Conservation (phyloP, 2,329 filamentous ascomycete species). For the Hypoxylon sp. region DNA sequence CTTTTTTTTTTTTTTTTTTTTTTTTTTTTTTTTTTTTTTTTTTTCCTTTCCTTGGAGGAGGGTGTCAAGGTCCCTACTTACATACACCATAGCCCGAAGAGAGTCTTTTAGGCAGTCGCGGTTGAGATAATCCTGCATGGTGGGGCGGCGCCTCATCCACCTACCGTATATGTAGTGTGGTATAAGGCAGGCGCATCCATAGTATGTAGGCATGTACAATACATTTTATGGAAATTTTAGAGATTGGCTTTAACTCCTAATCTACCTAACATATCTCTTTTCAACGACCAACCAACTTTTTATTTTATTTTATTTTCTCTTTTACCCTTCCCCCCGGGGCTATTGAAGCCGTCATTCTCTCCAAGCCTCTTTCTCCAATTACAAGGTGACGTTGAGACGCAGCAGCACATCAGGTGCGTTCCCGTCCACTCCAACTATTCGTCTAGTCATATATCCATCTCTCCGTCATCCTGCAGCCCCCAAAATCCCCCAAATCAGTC, state of each 20-base stretch:
- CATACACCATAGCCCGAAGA: background rate
- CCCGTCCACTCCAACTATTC: conserved; percentile 30
- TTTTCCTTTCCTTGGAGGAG: no score
- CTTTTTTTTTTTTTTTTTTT: background rate
- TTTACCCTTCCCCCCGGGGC: background rate
- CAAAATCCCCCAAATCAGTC: conserved; percentile 19
- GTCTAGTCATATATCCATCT: conserved; percentile 27
- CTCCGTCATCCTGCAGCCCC: conserved; percentile 40
- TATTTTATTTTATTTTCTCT: conserved; percentile 2
- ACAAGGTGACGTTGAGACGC: conserved; percentile 34
- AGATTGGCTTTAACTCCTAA: conserved; percentile 34
- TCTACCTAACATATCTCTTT: conserved; percentile 17
- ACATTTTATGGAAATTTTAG: conserved; percentile 14
- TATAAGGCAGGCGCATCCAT: no score
- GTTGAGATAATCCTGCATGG: conserved; percentile 27
- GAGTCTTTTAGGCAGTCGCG: conserved; percentile 35
- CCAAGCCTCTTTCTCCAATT: conserved; percentile 14
- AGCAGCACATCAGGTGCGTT: conserved; percentile 18
- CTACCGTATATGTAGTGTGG: background rate
- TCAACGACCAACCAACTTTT: conserved; percentile 11
- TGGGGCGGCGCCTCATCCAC: conserved; percentile 22
- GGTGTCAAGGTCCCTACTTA: conserved; percentile 13
- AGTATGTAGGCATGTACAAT: conserved; percentile 1
- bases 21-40: background rate
- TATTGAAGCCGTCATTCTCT: background rate